phyloP scores from a whole-genome alignment of 768 basidiomycete species.

The Tulasnella sp. region DNA sequence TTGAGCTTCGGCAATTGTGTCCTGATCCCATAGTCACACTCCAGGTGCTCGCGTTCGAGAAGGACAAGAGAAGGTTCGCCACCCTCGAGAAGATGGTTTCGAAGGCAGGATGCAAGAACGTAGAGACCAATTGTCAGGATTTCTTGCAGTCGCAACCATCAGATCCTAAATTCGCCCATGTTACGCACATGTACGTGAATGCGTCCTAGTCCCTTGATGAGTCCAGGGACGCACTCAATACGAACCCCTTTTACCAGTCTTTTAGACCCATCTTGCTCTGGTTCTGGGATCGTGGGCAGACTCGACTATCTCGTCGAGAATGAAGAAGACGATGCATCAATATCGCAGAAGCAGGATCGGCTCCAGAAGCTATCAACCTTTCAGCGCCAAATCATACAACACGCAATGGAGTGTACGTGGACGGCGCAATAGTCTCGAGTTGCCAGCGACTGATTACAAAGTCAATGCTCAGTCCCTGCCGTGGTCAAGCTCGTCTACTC shows the following conservation, averaged over 20 bases:
- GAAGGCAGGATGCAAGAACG: conserved; percentile 77
- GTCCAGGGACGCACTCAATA: not conserved
- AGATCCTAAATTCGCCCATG: conserved; percentile 47
- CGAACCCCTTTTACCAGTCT: conserved; percentile 38
- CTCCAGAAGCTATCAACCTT: conserved; percentile 77
- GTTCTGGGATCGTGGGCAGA: conserved; percentile 85
- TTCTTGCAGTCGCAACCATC: conserved; percentile 69
- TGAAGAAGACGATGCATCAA: conserved; percentile 42
- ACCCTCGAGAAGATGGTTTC: conserved; percentile 77
- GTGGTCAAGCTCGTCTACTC: conserved; percentile 85
- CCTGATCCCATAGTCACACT: not conserved
- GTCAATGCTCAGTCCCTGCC: conserved; percentile 45
- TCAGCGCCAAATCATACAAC: conserved; percentile 81
- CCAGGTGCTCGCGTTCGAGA: conserved; percentile 72
- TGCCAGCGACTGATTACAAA: not conserved
- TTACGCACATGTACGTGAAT: conserved; percentile 73
- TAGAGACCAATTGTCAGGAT: conserved; percentile 61
- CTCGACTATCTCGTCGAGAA: conserved; percentile 68
- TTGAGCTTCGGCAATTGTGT: not conserved
- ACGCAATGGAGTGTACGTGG: conserved; percentile 84
- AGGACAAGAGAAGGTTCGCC: conserved; percentile 66
- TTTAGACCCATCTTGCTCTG: conserved; percentile 93
- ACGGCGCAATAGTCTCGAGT: conserved; percentile 9
- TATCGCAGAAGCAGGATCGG: conserved; percentile 47
- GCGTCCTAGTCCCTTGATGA: not conserved